phyloP scores from a whole-genome alignment of 1,284 basidiomycete genomes.

The Pyrrhoderma noxium region DNA sequence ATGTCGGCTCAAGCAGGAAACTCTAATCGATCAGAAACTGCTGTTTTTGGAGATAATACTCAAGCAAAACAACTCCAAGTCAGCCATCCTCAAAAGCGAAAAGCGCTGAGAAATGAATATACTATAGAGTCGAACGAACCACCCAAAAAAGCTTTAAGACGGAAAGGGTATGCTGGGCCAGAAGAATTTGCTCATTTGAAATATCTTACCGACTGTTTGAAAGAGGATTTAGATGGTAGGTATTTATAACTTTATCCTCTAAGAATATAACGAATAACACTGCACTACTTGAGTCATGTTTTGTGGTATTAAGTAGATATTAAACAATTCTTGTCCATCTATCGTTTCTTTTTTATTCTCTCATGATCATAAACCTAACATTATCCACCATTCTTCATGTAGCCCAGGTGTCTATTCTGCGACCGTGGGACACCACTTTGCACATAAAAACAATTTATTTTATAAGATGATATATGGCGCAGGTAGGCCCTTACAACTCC shows the following conservation, averaged over 20 bases:
- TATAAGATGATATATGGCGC: slow-evolving; percentile 52
- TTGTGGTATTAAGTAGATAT: slow-evolving; percentile 56
- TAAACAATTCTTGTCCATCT: not conserved
- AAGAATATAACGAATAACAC: slow-evolving; percentile 2
- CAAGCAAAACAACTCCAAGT: too few species aligned
- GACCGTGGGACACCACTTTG: slow-evolving; percentile 62
- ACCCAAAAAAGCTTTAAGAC: slow-evolving; percentile 22
- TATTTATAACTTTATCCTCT: not conserved
- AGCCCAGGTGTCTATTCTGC: slow-evolving; percentile 58
- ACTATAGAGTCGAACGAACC: not conserved
- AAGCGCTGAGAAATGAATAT: too few species aligned
- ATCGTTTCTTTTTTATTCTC: too few species aligned
- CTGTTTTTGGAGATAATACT: too few species aligned
- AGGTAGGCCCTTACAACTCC: slow-evolving; percentile 28
- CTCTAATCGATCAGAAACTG: too few species aligned
- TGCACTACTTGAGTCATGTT: slow-evolving; percentile 42
- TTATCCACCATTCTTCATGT: not conserved
- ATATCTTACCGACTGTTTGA: slow-evolving; percentile 36
- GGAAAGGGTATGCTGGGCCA: slow-evolving; percentile 38
- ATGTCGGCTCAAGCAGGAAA: too few species aligned
- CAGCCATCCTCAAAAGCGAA: too few species aligned
- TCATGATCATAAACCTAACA: slow-evolving; percentile 1
- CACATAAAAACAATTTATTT: slow-evolving; percentile 63
- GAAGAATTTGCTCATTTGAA: slow-evolving; percentile 42
- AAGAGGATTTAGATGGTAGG: slow-evolving; percentile 38